Evolutionary conservation across 331 rosid species (phyloP).

Genomic region (Stylosanthes scabra): DNA sequence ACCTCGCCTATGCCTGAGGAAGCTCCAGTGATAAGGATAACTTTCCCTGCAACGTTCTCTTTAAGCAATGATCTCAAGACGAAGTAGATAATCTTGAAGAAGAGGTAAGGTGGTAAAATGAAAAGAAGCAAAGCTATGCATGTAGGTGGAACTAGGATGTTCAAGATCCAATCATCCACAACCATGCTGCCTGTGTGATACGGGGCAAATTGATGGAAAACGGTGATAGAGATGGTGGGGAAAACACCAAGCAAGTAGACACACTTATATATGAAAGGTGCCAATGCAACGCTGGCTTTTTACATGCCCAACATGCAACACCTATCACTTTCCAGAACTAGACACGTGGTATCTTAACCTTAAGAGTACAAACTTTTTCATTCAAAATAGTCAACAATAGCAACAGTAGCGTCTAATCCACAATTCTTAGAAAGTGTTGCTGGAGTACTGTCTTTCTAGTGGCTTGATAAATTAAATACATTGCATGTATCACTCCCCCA

Average conservation of each 20-base stretch:
- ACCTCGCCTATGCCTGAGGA: conserved; percentile 66
- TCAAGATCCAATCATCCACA: conserved; percentile 33
- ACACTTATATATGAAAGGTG: too few relatives aligned
- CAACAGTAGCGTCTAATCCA: too few relatives aligned
- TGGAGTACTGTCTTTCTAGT: too few relatives aligned
- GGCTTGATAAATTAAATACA: too few relatives aligned
- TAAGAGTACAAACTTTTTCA: too few relatives aligned
- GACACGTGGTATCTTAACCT: conserved; percentile 1
- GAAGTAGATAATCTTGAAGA: conserved; percentile 39
- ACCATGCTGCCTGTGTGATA: conserved; percentile 15
- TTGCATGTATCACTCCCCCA: too few relatives aligned
- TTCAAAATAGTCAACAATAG: too few relatives aligned
- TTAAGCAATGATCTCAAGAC: conserved; percentile 27
- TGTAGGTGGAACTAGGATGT: conserved; percentile 45
- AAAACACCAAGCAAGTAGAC: neutral
- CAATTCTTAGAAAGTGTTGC: too few relatives aligned
- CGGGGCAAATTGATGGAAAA: neutral
- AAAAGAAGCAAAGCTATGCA: conserved; percentile 33
- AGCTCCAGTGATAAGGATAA: conserved; percentile 53
- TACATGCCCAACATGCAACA: conserved; percentile 47
- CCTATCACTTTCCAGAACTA: conserved; percentile 21
- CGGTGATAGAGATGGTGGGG: neutral
- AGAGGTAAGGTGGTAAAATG: conserved; percentile 37
- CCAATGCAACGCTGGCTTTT: conserved; percentile 37
- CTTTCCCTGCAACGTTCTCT: conserved; percentile 60